Evolutionary conservation across 2,329 filamentous ascomycete genomes (phyloP), one percentile per base, ranked within the genome.

Genomic region (Boeremia exigua): DNA sequence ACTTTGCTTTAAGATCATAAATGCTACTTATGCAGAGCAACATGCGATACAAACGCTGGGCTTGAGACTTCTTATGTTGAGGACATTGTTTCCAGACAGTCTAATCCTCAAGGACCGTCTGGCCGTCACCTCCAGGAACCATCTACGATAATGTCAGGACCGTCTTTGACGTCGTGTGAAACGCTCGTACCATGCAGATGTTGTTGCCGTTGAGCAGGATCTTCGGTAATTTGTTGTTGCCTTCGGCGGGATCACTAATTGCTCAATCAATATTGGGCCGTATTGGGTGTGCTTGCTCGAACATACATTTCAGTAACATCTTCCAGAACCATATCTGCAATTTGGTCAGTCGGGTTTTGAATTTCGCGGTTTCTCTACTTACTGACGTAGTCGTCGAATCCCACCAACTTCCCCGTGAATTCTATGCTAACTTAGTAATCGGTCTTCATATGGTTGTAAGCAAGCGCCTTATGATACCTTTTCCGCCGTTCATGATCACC

Each of bases 351-450:
- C 15, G 51, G 32, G 34, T 29, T 29, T 34, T 27, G 32, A 10
- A 25, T 23, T 8, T n/a, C 10, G 23, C 15, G n/a, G 14, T 3
- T 36, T 12, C 1, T 43, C 39, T 70, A 96, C 94, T 82, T 84
- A 97, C 93, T 99, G 84, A 99, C 95, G 81, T 98, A 99, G 84
- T 99, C 95, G 75, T 99, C 95, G 71, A 99, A 99, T 2, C 95
- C 95, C 51, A 96, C 86, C 25, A 99, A 84, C 7, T 92, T 97
- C 50, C 95, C 95, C 66, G 90, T 91, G 80, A 99, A 99, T 78
- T 99, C 95, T 98, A 74, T 39, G 54, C 25, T 6, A 28, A 28
- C 32, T 66, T 45, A 66, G 59, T 27, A 34, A 11, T 30, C 17
- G 9, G 10, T 15, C 10, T 19, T n/a, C 7, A 3, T 15, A 38